Conservation (phyloP, 1,284 basidiomycete genomes). For the Filobasidium uniguttulatum region DNA sequence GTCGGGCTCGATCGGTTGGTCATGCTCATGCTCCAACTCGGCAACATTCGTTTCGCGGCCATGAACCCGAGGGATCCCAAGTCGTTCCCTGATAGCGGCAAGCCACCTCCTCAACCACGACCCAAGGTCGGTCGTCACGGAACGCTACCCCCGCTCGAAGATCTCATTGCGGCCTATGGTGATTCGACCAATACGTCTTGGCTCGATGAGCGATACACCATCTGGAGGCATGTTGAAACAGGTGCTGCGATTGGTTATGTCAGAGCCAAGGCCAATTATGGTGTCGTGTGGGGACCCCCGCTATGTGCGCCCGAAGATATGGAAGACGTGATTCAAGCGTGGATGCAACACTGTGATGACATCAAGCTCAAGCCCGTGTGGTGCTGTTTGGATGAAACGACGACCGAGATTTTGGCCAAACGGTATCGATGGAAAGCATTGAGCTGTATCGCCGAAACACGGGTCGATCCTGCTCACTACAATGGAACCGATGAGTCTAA, state of each 20-base stretch:
- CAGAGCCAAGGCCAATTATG: conserved; percentile 29
- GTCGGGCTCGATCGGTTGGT: conserved; percentile 40
- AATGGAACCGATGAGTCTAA: conserved; percentile 39
- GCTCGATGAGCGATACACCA: conserved; percentile 45
- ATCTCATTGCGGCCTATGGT: conserved; percentile 46
- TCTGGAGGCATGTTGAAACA: conserved; percentile 42
- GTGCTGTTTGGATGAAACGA: conserved; percentile 41
- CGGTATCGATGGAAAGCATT: conserved; percentile 44
- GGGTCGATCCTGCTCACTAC: conserved; percentile 41
- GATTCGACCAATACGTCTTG: conserved; percentile 47
- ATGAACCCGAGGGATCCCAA: conserved; percentile 37
- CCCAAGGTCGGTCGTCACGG: conserved; percentile 18
- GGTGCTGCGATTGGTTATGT: conserved; percentile 44
- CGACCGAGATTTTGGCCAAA: conserved; percentile 42
- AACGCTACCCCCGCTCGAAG: conserved; percentile 25
- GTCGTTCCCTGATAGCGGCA: conserved; percentile 18
- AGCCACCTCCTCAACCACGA: conserved; percentile 17
- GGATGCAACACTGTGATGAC: conserved; percentile 35
- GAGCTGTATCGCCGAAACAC: conserved; percentile 44
- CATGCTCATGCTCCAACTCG: conserved; percentile 36
- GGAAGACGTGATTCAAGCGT: conserved; percentile 38
- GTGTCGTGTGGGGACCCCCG: conserved; percentile 43
- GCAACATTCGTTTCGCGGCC: conserved; percentile 40
- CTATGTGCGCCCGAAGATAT: conserved; percentile 41
- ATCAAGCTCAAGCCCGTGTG: conserved; percentile 44